These are phyloP conservation scores for Rhodotorula kratochvilovae DNA, from an alignment of 768 basidiomycete species.

Conservation along the genomic window DNA sequence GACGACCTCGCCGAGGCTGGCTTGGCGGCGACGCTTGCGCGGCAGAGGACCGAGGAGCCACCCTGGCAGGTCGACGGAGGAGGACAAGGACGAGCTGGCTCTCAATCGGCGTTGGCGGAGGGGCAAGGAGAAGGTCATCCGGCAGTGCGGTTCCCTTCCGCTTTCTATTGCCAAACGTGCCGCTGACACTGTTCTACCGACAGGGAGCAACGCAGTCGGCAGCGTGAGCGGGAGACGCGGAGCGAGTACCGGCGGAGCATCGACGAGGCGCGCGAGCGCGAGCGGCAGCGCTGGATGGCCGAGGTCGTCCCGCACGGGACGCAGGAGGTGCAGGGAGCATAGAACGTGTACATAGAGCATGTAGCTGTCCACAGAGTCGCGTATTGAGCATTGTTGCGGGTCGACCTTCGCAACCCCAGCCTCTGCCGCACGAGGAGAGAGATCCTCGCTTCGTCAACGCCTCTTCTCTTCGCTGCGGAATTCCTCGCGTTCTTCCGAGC, in stretches of 20 bases:
- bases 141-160: background rate
- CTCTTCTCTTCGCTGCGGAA: too few species aligned
- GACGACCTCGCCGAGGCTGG: constrained; percentile 18
- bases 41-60: background rate
- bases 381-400: too few species aligned
- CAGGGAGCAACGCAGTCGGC: background rate
- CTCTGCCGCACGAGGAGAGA: too few species aligned
- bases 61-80: background rate
- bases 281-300: background rate
- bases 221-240: background rate
- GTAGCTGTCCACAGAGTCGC: too few species aligned
- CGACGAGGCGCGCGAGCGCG: background rate
- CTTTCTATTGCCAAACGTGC: background rate
- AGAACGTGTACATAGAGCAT: background rate
- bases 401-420: too few species aligned
- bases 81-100: constrained; percentile 3
- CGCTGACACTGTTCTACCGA: background rate
- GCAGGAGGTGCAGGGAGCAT: background rate
- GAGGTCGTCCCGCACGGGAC: too few species aligned
- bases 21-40: background rate
- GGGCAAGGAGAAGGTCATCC: background rate
- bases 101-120: constrained; percentile 2
- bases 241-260: background rate
- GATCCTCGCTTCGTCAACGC: too few species aligned
- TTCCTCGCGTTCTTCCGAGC: too few species aligned